Base-by-base conservation (phyloP, 805 yeast genomes). In the Pichia scutulata region DNA sequence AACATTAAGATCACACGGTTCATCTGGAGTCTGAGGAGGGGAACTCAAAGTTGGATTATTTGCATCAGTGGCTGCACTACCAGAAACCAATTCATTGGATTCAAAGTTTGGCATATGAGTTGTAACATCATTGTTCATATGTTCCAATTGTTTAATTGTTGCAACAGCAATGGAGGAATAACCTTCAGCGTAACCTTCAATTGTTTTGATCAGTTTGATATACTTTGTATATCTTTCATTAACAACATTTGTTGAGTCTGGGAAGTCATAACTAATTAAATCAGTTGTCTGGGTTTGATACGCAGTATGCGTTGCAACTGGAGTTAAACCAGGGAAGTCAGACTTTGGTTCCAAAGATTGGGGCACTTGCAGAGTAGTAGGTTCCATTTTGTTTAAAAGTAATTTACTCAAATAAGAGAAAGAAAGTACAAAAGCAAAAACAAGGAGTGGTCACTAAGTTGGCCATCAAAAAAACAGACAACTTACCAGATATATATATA, bases 31-130 rank as follows among this genome's bases (percentile, higher is more conserved):
- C n/a, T 33, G 37, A 33, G 37, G 37, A 14, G 37, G 37, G 7
- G 37, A 33, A 33, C 7, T 33, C 10, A 33, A 14, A 37, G 4
- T 16, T 16, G 25, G 16, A 36, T 24, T 21, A 37, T 41, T 30
- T 10, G 39, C 19, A 16, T 55, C 62, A 18, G 21, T 10, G 7
- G 19, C 47, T 16, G 50, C 1, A 61, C 59, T 21, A 26, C 18
- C 25, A 16, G 44, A n/a, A 8, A 49, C 53, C 5, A 42, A 42
- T 16, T 60, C 55, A 43, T 55, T 61, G 1, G 56, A 50, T 44
- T 67, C 71, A 48, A 66, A 68, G 43, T 58, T 62, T 12, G 68
- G 70, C 6, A 60, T 47, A 14, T 52, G 52, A 8, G 60, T 57
- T 25, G 46, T 48, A 3, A 55, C 41, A 14, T 54, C 48, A 37